Conservation (phyloP, 768 basidiomycete genomes). For the Pholiota conissans region DNA sequence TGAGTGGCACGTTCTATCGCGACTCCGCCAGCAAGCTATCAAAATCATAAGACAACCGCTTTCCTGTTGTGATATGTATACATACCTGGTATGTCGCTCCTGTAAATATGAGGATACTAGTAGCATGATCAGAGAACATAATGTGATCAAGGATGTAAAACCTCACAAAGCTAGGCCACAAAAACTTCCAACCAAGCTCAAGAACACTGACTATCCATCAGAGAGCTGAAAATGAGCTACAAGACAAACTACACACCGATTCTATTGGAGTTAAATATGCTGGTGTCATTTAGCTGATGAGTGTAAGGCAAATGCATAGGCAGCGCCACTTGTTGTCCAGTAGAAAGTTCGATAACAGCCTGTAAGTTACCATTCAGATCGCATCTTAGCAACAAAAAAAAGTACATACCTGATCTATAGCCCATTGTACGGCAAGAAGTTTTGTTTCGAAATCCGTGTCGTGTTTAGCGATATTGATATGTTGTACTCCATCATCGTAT, state of each 20-base stretch:
- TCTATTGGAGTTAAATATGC: slow-evolving; percentile 41
- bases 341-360: slow-evolving; percentile 72
- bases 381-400: neutral
- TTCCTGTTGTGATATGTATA: neutral
- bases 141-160: neutral
- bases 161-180: slow-evolving; percentile 5
- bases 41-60: neutral
- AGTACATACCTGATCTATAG: slow-evolving; percentile 61
- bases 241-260: slow-evolving; percentile 44
- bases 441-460: slow-evolving; percentile 24
- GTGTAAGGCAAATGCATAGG: slow-evolving; percentile 69
- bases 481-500: neutral
- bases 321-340: slow-evolving; percentile 58
- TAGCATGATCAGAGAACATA: neutral
- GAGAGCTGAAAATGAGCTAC: no score
- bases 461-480: neutral
- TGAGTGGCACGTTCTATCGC: slow-evolving; percentile 55
- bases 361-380: neutral
- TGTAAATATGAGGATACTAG: slow-evolving; percentile 21
- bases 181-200: neutral
- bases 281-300: slow-evolving; percentile 67
- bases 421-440: slow-evolving; percentile 76
- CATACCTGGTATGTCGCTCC: slow-evolving; percentile 17
- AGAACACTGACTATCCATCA: neutral
- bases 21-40: neutral